phyloP scores from a whole-genome alignment of 352 stramenopile genomes.

The Thalassiosira mediterranea region DNA sequence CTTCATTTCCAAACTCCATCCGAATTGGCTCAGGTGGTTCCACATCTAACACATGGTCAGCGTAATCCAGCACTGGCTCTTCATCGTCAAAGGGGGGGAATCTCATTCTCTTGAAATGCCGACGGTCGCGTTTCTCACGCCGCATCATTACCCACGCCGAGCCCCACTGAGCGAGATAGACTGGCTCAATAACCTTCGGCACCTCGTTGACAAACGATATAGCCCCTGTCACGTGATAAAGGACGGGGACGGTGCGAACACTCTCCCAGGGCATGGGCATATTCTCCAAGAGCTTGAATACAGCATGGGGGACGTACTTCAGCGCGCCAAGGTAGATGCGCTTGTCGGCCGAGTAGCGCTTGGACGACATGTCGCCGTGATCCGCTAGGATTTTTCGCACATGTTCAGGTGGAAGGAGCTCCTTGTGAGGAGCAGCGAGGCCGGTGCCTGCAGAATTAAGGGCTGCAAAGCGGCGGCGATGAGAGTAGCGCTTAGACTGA shows the following conservation, averaged over 20 bases:
- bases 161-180: slow-evolving; percentile 99
- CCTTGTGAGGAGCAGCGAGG: slow-evolving; percentile 87
- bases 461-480: slow-evolving; percentile 91
- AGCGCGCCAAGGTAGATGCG: slow-evolving; percentile 98
- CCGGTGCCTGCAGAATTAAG: slow-evolving; percentile 90
- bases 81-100: slow-evolving; percentile 99
- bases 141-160: slow-evolving; percentile 99
- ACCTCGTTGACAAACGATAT: slow-evolving; percentile 99
- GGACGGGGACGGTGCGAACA: slow-evolving; percentile 97
- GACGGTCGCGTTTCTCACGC: slow-evolving; percentile 97
- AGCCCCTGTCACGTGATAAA: slow-evolving; percentile 99
- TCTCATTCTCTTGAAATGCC: slow-evolving; percentile 99
- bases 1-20: slow-evolving; percentile 91
- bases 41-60: slow-evolving; percentile 92
- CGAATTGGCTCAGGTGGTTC: slow-evolving; percentile 95
- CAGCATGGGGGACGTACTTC: slow-evolving; percentile 99
- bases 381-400: slow-evolving; percentile 99
- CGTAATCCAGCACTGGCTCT: slow-evolving; percentile 89
- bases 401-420: slow-evolving; percentile 92
- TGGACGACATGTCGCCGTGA: slow-evolving; percentile 99
- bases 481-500: slow-evolving; percentile 93
- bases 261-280: slow-evolving; percentile 99
- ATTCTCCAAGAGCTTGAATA: slow-evolving; percentile 99
- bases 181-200: slow-evolving; percentile 98
- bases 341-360: slow-evolving; percentile 99